Conservation (phyloP, 129 eudicot species). For the Mikania micrantha region DNA sequence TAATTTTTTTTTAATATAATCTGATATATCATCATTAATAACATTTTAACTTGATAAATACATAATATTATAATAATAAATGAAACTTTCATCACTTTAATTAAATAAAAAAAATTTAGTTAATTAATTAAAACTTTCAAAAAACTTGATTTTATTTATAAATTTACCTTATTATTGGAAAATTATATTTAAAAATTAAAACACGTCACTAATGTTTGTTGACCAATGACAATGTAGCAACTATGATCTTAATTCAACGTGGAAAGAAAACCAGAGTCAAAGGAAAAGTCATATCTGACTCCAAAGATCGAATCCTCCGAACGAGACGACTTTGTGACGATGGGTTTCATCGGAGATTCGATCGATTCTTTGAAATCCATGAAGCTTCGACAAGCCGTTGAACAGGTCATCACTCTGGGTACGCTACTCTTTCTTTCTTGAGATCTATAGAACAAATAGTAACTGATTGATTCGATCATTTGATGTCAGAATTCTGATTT, state of each 20-base stretch:
- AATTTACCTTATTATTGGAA: too few species aligned
- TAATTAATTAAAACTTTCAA: too few species aligned
- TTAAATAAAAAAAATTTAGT: too few species aligned
- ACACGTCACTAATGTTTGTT: background rate
- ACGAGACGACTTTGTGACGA: background rate
- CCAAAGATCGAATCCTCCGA: too few species aligned
- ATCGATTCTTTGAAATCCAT: slow-evolving; percentile 40
- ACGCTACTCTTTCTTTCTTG: too few species aligned
- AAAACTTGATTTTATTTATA: too few species aligned
- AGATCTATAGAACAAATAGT: too few species aligned
- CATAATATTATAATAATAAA: too few species aligned
- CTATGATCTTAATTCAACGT: background rate
- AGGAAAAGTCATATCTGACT: background rate
- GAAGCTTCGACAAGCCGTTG: slow-evolving; percentile 43
- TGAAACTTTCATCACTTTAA: too few species aligned
- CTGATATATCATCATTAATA: too few species aligned
- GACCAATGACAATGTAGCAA: background rate
- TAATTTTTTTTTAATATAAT: too few species aligned
- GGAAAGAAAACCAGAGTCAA: background rate
- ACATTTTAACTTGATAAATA: too few species aligned
- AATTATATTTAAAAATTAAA: background rate
- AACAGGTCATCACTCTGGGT: slow-evolving; percentile 63
- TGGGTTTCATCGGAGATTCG: slow-evolving; percentile 52
- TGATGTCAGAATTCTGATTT: background rate
- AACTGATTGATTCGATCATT: background rate